These are phyloP conservation scores for Raffaelea arxii DNA, from an alignment of 2,329 filamentous ascomycete species.

Conservation along the genomic window DNA sequence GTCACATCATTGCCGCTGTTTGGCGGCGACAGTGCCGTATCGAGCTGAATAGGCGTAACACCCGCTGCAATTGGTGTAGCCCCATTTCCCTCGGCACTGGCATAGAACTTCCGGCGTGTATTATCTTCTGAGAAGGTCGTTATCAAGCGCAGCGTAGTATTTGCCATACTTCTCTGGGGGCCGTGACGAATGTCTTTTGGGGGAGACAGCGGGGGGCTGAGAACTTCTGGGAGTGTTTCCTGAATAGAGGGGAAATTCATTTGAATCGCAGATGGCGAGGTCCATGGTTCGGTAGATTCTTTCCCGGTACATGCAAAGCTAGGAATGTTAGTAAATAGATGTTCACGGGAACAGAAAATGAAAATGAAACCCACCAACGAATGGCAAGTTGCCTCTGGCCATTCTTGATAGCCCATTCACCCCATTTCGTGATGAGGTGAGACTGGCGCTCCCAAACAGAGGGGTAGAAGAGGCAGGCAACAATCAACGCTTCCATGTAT, in stretches of 20 bases:
- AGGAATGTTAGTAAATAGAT: not conserved
- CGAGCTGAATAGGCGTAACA: conserved; percentile 82
- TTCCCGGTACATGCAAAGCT: conserved; percentile 82
- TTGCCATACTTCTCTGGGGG: conserved; percentile 56
- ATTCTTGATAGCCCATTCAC: conserved; percentile 79
- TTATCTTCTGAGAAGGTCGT: conserved; percentile 68
- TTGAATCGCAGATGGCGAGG: conserved; percentile 66
- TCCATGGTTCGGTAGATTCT: conserved; percentile 80
- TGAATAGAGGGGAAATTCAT: conserved; percentile 39
- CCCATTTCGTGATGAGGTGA: conserved; percentile 86
- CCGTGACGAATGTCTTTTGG: conserved; percentile 48
- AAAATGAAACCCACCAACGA: conserved; percentile 45
- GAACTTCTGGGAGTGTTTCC: conserved; percentile 47
- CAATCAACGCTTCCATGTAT: conserved; percentile 85
- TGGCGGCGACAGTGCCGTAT: conserved; percentile 65
- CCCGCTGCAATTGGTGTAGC: conserved; percentile 71
- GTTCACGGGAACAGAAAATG: not conserved
- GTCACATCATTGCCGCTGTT: conserved; percentile 53
- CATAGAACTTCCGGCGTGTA: conserved; percentile 48
- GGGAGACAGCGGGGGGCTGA: conserved; percentile 67
- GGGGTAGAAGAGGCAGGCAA: conserved; percentile 76
- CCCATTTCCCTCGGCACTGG: conserved; percentile 39
- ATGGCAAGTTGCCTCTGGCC: conserved; percentile 86
- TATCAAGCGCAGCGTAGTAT: conserved; percentile 81
- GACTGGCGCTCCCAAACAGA: conserved; percentile 85